Conservation (phyloP, 768 basidiomycete genomes). For the Agrocybe chaxingu region DNA sequence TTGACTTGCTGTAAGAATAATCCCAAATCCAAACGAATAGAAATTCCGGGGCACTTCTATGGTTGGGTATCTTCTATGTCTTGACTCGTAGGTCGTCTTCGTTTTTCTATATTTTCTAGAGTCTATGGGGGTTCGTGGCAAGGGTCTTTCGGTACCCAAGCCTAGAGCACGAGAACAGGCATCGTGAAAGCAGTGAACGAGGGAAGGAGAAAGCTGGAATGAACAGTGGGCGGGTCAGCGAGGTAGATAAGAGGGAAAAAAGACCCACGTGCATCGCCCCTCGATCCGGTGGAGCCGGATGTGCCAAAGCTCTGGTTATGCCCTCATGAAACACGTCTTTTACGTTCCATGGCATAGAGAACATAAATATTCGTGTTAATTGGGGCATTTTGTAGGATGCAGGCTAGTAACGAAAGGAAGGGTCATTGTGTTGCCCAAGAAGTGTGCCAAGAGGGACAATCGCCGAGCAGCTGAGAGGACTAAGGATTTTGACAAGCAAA, state of each 20-base stretch:
- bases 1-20: not conserved
- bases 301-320: slow-evolving; percentile 14
- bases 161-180: slow-evolving; percentile 52
- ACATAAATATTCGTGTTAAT: not conserved
- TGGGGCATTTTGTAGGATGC: too few relatives aligned
- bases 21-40: not conserved
- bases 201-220: slow-evolving; percentile 8
- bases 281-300: slow-evolving; percentile 11
- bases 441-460: too few relatives aligned
- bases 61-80: slow-evolving; percentile 13
- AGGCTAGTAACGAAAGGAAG: not conserved
- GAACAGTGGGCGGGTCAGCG: not conserved
- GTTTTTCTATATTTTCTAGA: slow-evolving; percentile 18
- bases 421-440: too few relatives aligned
- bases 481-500: slow-evolving; percentile 7
- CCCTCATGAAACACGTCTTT: not conserved
- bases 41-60: slow-evolving; percentile 1
- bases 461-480: too few relatives aligned
- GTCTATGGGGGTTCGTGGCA: slow-evolving; percentile 25
- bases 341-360: not conserved
- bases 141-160: slow-evolving; percentile 38
- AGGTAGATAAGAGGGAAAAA: slow-evolving; percentile 15
- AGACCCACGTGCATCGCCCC: slow-evolving; percentile 16
- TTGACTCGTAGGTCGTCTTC: not conserved
- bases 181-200: slow-evolving; percentile 28